These are phyloP conservation scores for Bolboschoenoplectus hybrid DNA, from an alignment of 202 grass and related monocot genomes.

Conservation along the genomic window DNA sequence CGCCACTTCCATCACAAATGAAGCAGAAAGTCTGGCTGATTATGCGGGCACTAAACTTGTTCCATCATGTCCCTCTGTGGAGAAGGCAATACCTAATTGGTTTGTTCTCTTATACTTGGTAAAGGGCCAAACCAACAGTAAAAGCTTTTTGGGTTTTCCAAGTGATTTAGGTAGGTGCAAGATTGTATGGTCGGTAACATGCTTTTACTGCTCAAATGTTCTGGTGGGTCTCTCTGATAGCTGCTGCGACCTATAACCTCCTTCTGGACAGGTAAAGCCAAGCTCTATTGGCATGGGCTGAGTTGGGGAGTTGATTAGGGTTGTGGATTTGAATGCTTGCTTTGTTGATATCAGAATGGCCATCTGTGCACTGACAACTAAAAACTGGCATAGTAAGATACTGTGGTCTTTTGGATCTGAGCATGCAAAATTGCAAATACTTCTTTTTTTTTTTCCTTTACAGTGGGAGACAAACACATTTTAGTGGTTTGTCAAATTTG, in stretches of 20 bases:
- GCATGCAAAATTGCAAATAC: background rate
- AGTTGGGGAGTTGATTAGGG: background rate
- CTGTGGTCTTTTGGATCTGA: background rate
- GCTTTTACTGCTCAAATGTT: background rate
- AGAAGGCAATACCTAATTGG: background rate
- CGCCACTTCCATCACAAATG: background rate
- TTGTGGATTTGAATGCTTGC: background rate
- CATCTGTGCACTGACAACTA: background rate
- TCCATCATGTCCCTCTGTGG: background rate
- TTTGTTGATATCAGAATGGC: background rate
- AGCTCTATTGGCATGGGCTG: background rate
- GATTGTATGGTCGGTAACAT: background rate
- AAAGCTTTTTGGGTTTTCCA: background rate
- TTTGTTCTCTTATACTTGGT: background rate
- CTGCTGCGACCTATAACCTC: background rate
- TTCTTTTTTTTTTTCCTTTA: background rate
- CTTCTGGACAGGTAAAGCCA: background rate
- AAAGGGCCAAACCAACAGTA: background rate
- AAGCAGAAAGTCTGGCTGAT: slow-evolving; percentile 10
- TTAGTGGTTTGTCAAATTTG: background rate
- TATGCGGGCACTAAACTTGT: background rate
- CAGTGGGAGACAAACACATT: background rate
- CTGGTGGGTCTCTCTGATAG: background rate
- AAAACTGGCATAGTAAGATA: background rate
- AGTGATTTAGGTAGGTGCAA: background rate